A percentile compares a stretch with the other conserved stretches of the same genome.
Evolutionary conservation across 306 rosid species (phyloP).

Genomic region (Pueraria montana): DNA sequence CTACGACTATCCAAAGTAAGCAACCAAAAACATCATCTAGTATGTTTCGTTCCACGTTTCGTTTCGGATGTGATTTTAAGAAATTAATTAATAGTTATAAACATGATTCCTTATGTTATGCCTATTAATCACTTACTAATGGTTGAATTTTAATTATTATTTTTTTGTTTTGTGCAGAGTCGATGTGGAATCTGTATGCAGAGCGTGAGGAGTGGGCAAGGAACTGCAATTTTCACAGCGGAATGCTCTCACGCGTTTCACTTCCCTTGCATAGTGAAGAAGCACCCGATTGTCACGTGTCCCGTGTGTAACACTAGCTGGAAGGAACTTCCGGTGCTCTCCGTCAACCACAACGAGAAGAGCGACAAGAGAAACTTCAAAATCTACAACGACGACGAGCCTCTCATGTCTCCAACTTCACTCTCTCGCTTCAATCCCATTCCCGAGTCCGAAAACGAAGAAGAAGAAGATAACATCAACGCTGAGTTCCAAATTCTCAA

Average conservation of each 20-base stretch:
- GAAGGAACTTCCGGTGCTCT: constrained; percentile 83
- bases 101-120: background rate
- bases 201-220: constrained; percentile 86
- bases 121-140: background rate
- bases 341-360: constrained; percentile 48
- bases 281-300: constrained; percentile 64
- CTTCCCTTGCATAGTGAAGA: constrained; percentile 86
- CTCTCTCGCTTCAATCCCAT: constrained; percentile 84
- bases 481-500: constrained; percentile 76
- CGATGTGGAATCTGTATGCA: constrained; percentile 91
- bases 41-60: background rate
- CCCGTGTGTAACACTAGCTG: constrained; percentile 84
- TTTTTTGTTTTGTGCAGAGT: constrained; percentile 59
- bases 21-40: background rate
- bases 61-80: too few relatives aligned
- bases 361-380: constrained; percentile 57
- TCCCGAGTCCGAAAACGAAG: constrained; percentile 90
- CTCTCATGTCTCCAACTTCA: constrained; percentile 75
- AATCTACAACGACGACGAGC: constrained; percentile 91
- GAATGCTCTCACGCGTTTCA: constrained; percentile 96
- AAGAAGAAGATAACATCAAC: constrained; percentile 44
- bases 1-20: constrained; percentile 77
- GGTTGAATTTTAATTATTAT: background rate
- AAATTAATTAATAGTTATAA: too few relatives aligned
- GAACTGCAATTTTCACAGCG: constrained; percentile 95